Percentiles rank a stretch among this genome's conserved stretches.
phyloP scores from a whole-genome alignment of 1,139 yeast species.

The Kodamaea ohmeri region DNA sequence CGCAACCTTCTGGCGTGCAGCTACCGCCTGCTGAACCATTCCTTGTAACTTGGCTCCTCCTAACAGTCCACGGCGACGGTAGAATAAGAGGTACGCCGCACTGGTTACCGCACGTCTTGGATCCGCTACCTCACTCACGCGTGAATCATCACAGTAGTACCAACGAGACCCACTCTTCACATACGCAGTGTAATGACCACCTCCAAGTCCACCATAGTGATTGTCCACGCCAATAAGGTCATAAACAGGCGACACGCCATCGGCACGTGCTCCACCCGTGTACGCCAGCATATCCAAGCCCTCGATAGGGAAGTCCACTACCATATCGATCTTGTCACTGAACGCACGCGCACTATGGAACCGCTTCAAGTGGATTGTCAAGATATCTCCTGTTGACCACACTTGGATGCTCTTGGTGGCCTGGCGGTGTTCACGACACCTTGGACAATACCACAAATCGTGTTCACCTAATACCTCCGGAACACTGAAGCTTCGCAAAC shows the following conservation, averaged over 20 bases:
- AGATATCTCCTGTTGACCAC: constrained; percentile 89
- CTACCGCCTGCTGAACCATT: constrained; percentile 14
- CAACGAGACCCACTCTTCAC: constrained; percentile 80
- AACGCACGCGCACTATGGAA: constrained; percentile 83
- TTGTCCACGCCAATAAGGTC: constrained; percentile 93
- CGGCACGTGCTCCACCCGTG: constrained; percentile 28
- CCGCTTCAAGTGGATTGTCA: constrained; percentile 86
- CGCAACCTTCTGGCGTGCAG: constrained; percentile 13
- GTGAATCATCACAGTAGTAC: constrained; percentile 89
- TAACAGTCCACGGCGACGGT: constrained; percentile 50
- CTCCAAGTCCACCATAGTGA: constrained; percentile 95
- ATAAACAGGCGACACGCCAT: constrained; percentile 47
- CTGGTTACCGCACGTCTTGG: constrained; percentile 67
- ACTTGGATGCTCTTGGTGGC: constrained; percentile 90
- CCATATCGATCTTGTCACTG: constrained; percentile 84
- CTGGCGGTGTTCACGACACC: constrained; percentile 82
- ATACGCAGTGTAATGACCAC: constrained; percentile 94
- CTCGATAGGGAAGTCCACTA: constrained; percentile 83
- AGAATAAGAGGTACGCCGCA: constrained; percentile 86
- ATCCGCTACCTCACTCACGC: constrained; percentile 57
- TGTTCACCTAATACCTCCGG: constrained; percentile 86
- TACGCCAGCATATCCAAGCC: constrained; percentile 70
- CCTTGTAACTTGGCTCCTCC: constrained; percentile 37
- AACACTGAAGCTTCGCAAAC: constrained; percentile 70
- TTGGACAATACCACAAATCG: constrained; percentile 93